A percentile compares a stretch with the other conserved stretches of the same genome.
phyloP scores from a whole-genome alignment of 2,329 filamentous ascomycete species.

The Fusarium sublunatum region DNA sequence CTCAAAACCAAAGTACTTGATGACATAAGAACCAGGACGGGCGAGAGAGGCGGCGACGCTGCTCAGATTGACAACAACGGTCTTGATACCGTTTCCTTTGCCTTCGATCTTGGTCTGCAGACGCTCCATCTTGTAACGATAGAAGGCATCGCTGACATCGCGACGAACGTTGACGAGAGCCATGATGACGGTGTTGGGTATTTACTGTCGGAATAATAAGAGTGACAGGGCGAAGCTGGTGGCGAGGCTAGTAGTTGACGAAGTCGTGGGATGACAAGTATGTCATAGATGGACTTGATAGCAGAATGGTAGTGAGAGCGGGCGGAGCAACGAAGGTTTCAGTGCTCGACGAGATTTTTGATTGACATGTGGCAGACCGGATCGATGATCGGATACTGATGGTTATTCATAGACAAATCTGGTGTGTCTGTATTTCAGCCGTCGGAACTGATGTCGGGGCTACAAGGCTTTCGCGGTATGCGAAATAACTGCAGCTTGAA shows the following conservation, averaged over 20 bases:
- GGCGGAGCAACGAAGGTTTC: constrained; percentile 60
- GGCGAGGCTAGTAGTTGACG: constrained; percentile 35
- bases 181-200: constrained; percentile 74
- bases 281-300: constrained; percentile 55
- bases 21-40: constrained; percentile 92
- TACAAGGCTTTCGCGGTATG: constrained; percentile 94
- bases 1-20: constrained; percentile 99
- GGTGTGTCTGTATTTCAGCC: constrained; percentile 72
- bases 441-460: constrained; percentile 88
- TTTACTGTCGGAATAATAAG: constrained; percentile 34
- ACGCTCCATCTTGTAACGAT: constrained; percentile 99
- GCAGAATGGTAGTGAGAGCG: constrained; percentile 50
- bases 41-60: constrained; percentile 92
- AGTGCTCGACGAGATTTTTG: constrained; percentile 65
- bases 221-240: constrained; percentile 31
- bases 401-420: constrained; percentile 68
- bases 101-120: constrained; percentile 99
- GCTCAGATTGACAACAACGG: constrained; percentile 93
- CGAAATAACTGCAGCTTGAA: constrained; percentile 97
- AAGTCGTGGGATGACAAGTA: constrained; percentile 45
- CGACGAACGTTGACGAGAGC: constrained; percentile 98
- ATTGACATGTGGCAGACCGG: constrained; percentile 67
- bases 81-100: constrained; percentile 99
- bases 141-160: constrained; percentile 98
- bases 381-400: constrained; percentile 60